A percentile compares a stretch with the other conserved stretches of the same genome.
Conservation (phyloP, 2,329 filamentous ascomycete genomes). For the Phyllachora maydis region DNA sequence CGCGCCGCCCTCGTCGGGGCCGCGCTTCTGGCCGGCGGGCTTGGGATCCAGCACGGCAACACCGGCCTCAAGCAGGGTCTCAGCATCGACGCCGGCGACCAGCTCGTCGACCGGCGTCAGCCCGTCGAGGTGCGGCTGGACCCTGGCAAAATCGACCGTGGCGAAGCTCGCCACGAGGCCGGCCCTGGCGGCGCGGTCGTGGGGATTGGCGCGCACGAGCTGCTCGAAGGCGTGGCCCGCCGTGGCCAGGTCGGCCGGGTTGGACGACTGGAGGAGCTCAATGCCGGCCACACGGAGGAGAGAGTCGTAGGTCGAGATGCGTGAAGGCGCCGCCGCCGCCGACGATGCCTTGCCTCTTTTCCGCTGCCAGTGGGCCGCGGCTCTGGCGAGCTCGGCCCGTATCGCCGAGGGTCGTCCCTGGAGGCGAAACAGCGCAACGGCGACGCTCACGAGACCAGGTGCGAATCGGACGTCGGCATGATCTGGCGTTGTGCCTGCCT, state of each 20-base stretch:
- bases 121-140: constrained; percentile 29
- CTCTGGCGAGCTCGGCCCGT: constrained; percentile 54
- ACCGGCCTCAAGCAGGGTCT: constrained; percentile 42
- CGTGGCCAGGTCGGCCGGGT: constrained; percentile 41
- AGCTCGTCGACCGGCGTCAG: constrained; percentile 44
- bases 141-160: constrained; percentile 32
- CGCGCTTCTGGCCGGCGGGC: constrained; percentile 20
- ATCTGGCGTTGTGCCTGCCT: constrained; percentile 32
- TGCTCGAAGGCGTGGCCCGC: constrained; percentile 65
- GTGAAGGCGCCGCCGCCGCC: constrained; percentile 19
- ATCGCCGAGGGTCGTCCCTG: constrained; percentile 56
- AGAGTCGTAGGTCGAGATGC: too few species aligned
- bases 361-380: constrained; percentile 61
- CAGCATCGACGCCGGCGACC: constrained; percentile 36
- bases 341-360: constrained; percentile 20
- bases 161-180: constrained; percentile 75
- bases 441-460: constrained; percentile 64
- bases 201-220: constrained; percentile 43
- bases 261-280: constrained; percentile 58
- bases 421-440: constrained; percentile 58
- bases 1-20: constrained; percentile 15
- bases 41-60: constrained; percentile 26
- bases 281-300: constrained; percentile 68
- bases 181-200: constrained; percentile 50
- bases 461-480: constrained; percentile 56